Base-by-base conservation (phyloP, 345 rosid species). In the Arabis hirsuta region DNA sequence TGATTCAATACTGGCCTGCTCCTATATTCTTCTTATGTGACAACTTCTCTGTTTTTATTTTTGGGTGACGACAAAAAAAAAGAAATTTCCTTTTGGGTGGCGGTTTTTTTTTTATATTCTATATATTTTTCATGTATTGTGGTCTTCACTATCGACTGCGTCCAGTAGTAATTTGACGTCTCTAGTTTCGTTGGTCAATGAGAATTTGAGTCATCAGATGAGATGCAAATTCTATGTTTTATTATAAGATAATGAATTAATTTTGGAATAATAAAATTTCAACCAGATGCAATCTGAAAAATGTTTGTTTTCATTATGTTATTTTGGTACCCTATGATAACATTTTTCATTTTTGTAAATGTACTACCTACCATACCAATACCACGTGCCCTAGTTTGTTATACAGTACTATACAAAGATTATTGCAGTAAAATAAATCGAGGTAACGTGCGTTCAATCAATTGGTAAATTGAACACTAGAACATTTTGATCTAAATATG, bases 81-180 rank as follows among this genome's bases (percentile, higher is more conserved):
- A n/a, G n/a, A n/a, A n/a, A n/a, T n/a, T n/a, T n/a, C n/a, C n/a
- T 54, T 19, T 52, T 52, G 2, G 57, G 54, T 53, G 52, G 36
- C 68, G n/a, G n/a, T 61, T 1, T 13, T 22, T 48, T 11, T 48
- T 20, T 27, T 43, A 41, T 65, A 47, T 34, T 44, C 7, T 71
- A 71, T 31, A 24, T 51, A 16, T 16, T 31, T 34, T 9, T 27
- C 42, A 22, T 36, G 13, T 3, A 24, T 6, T 3, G 51, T 29
- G 58, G 62, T 66, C 73, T 73, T 73, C 72, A 73, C 67, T 73
- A 54, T 73, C 53, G 41, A 55, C 65, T 56, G 29, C 36, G 57
- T 43, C 13, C 6, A 22, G n/a, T 69, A 38, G 22, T 55, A 5
- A 9, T 44, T 55, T 8, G 44, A 55, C 45, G 44, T 64, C 50